Percentiles rank a stretch among this genome's conserved stretches.
These are phyloP conservation scores for Phylloporus sp. DNA, from an alignment of 768 basidiomycete genomes.

Conservation along the genomic window DNA sequence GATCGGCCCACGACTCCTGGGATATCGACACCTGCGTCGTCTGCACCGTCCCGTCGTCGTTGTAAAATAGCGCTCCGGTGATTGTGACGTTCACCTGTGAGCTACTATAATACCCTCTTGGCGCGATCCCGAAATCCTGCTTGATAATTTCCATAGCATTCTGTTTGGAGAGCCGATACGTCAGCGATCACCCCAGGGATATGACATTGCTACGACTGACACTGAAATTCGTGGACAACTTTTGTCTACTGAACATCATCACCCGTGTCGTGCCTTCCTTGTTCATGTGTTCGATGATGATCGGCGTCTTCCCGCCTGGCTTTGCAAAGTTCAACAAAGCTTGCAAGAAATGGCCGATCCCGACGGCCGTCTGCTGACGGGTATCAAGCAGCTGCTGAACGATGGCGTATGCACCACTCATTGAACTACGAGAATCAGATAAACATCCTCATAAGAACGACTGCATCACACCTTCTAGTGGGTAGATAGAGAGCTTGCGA, in stretches of 20 bases:
- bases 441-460: not conserved
- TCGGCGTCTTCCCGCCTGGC: not conserved
- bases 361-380: not conserved
- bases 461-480: not conserved
- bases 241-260: slow-evolving; percentile 12
- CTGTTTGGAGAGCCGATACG: not conserved
- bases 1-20: slow-evolving; percentile 6
- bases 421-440: not conserved
- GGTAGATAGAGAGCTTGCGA: not conserved
- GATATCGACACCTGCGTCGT: not conserved
- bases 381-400: slow-evolving; percentile 4
- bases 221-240: not conserved
- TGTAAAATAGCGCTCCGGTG: slow-evolving; percentile 7
- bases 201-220: not conserved
- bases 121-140: not conserved
- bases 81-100: not conserved
- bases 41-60: slow-evolving; percentile 1
- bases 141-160: not conserved
- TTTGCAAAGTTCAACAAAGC: slow-evolving; percentile 37
- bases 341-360: slow-evolving; percentile 47
- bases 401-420: slow-evolving; percentile 7
- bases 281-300: slow-evolving; percentile 4
- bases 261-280: not conserved
- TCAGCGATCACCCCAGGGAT: not conserved
- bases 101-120: not conserved